Percentiles rank a stretch among this genome's conserved stretches.
phyloP scores from a whole-genome alignment of 495 filamentous ascomycete genomes.

The Clavariopsis aquatica region DNA sequence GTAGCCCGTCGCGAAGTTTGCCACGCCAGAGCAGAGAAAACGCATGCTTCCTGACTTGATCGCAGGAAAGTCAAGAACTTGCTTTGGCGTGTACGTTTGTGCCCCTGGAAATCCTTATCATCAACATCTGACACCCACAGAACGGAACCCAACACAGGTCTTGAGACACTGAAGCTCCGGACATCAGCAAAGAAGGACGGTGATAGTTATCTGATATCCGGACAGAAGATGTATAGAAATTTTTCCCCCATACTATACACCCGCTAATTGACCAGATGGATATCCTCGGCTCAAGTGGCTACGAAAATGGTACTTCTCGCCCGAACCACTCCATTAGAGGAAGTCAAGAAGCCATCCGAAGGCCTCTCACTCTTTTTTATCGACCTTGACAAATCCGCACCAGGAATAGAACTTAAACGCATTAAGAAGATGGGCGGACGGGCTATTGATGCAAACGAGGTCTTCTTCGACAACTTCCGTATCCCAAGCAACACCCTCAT shows the following conservation, averaged over 20 bases:
- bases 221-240: constrained; percentile 68
- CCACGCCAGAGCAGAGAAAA: constrained; percentile 49
- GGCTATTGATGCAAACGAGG: constrained; percentile 79
- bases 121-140: background rate
- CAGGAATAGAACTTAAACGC: constrained; percentile 62
- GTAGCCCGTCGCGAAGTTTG: constrained; percentile 67
- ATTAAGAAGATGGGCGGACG: constrained; percentile 83
- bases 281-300: constrained; percentile 75
- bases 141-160: constrained; percentile 68
- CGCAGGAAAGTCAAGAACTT: constrained; percentile 65
- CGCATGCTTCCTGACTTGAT: constrained; percentile 69
- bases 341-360: constrained; percentile 65
- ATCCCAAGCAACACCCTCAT: constrained; percentile 64
- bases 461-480: constrained; percentile 75
- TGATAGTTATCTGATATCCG: constrained; percentile 62
- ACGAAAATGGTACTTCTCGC: constrained; percentile 77
- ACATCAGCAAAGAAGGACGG: constrained; percentile 57
- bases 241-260: background rate
- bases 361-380: constrained; percentile 78
- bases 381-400: constrained; percentile 60
- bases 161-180: constrained; percentile 69
- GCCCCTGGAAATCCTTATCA: background rate
- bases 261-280: constrained; percentile 52
- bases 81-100: constrained; percentile 62
- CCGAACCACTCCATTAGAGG: constrained; percentile 67